phyloP scores from a whole-genome alignment of 2,329 filamentous ascomycete genomes.

The Aschersonia sp. region DNA sequence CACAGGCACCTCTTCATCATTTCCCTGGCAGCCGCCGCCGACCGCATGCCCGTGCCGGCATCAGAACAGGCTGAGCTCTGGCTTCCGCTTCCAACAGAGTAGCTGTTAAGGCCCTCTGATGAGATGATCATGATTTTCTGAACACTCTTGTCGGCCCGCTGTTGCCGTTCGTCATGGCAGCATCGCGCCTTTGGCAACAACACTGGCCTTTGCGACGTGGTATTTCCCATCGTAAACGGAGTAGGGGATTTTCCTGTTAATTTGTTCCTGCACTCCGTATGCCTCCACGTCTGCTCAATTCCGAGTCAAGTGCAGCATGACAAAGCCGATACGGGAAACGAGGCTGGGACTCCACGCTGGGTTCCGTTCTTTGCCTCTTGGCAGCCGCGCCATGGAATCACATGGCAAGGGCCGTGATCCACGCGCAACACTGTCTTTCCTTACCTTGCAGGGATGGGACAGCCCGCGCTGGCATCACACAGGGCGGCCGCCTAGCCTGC shows the following conservation, averaged over 20 bases:
- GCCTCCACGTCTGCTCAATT: not conserved
- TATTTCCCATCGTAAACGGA: not conserved
- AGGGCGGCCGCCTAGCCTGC: not conserved
- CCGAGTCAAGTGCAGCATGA: not conserved
- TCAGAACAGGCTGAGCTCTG: too few species aligned
- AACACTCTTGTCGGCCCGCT: not conserved
- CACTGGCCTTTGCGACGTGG: not conserved
- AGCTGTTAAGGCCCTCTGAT: too few species aligned
- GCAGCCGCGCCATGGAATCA: not conserved
- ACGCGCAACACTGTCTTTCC: not conserved
- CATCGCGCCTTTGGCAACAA: not conserved
- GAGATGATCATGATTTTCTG: too few species aligned
- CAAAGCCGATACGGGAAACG: not conserved
- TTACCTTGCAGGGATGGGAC: not conserved
- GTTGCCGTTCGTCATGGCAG: not conserved
- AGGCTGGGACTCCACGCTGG: not conserved
- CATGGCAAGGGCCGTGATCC: not conserved
- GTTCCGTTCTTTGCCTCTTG: not conserved
- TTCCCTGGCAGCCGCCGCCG: not conserved
- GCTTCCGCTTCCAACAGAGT: too few species aligned
- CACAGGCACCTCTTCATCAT: not conserved
- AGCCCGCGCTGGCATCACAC: not conserved
- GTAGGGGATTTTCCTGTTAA: not conserved
- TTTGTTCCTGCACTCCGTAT: not conserved
- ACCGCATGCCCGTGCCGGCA: too few species aligned